Conservation (phyloP, 192 early-diverging fungal genomes). For the Coemansia sp. region DNA sequence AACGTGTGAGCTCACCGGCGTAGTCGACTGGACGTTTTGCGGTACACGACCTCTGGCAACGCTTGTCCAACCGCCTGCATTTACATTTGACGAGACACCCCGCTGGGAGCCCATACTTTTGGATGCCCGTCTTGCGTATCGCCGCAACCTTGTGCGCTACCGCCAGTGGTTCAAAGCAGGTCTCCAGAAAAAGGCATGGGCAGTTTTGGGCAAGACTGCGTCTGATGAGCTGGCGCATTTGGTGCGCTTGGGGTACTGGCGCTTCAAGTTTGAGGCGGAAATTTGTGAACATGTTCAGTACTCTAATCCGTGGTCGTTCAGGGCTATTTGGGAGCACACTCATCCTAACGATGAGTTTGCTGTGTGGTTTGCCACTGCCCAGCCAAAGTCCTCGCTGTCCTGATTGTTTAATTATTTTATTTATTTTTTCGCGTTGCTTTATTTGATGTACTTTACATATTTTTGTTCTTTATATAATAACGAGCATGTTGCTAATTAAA, state of each 20-base stretch:
- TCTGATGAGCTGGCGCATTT: constrained; percentile 21
- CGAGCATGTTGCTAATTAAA: too few species aligned
- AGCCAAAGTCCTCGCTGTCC: not conserved
- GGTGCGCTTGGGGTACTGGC: constrained; percentile 43
- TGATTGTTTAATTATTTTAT: constrained; percentile 2
- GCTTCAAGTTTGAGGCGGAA: constrained; percentile 44
- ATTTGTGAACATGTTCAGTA: constrained; percentile 29
- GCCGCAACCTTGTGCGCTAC: constrained; percentile 42
- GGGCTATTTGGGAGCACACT: constrained; percentile 39
- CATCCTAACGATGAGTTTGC: constrained; percentile 31
- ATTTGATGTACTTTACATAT: not conserved
- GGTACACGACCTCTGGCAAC: constrained; percentile 24
- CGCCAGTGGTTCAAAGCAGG: constrained; percentile 39
- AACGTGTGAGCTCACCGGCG: constrained; percentile 13
- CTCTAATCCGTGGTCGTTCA: constrained; percentile 46
- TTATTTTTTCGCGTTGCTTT: not conserved
- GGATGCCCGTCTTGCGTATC: constrained; percentile 23
- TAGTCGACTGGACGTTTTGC: constrained; percentile 45
- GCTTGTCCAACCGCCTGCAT: constrained; percentile 39
- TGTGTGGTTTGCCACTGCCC: constrained; percentile 39
- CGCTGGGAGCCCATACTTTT: constrained; percentile 36
- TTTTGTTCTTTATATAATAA: too few species aligned
- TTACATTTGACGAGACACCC: constrained; percentile 48
- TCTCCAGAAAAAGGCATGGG: constrained; percentile 38
- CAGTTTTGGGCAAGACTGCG: constrained; percentile 9